Evolutionary conservation across 2,329 filamentous ascomycete genomes (phyloP).

Genomic region (Nakataea oryzae): DNA sequence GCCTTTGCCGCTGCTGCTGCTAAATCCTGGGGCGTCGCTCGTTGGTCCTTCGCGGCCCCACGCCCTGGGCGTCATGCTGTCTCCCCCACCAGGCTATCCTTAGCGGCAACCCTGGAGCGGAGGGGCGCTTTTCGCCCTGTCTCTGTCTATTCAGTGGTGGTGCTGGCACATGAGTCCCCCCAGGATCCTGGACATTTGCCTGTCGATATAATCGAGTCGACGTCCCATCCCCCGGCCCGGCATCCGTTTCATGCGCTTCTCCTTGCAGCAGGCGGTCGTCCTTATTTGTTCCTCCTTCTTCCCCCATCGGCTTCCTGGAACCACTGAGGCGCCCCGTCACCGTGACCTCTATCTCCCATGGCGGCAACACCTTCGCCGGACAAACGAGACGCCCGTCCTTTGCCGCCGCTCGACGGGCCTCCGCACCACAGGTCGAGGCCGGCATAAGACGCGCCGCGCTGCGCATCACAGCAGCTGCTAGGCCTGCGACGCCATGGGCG

Average conservation of each 20-base stretch:
- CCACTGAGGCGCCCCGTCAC: not conserved
- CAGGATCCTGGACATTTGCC: no score
- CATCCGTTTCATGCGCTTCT: not conserved
- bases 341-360: not conserved
- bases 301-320: no score
- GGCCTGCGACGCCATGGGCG: slow-evolving; percentile 1
- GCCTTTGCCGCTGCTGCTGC: no score
- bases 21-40: no score
- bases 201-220: no score
- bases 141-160: no score
- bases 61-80: not conserved
- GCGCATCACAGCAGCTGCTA: not conserved
- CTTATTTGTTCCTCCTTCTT: not conserved
- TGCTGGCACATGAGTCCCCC: no score
- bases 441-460: not conserved
- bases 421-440: not conserved
- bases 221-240: not conserved
- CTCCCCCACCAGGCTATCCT: no score
- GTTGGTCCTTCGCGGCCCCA: not conserved
- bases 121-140: no score
- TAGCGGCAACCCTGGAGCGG: not conserved
- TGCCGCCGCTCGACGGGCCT: not conserved
- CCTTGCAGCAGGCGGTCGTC: no score
- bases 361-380: not conserved
- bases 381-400: not conserved